Evolutionary conservation across 2,329 filamentous ascomycete species (phyloP).

Genomic region (Sordariomycetes sp.): DNA sequence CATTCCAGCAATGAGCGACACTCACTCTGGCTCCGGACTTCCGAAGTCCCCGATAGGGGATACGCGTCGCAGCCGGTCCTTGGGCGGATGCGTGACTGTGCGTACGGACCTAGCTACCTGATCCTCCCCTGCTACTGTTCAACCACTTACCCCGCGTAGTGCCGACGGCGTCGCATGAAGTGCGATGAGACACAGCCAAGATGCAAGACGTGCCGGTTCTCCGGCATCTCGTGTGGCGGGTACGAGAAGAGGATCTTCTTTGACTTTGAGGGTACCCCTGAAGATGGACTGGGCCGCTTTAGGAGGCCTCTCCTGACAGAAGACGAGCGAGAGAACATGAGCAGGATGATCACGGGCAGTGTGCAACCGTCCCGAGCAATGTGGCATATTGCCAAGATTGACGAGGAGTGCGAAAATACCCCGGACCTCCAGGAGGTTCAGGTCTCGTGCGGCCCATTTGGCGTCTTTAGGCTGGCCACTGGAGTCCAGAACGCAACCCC

Average conservation of each 20-base stretch:
- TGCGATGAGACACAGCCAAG: conserved; percentile 21
- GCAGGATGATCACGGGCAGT: conserved; percentile 14
- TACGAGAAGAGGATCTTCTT: conserved; percentile 23
- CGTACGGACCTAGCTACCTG: not conserved
- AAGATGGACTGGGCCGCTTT: conserved; percentile 13
- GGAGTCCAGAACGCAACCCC: not conserved
- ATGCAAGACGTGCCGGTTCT: conserved; percentile 16
- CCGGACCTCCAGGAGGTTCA: conserved; percentile 1
- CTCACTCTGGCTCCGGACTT: not conserved
- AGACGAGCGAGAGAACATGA: conserved; percentile 20
- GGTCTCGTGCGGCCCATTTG: not conserved
- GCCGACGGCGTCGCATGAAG: conserved; percentile 21
- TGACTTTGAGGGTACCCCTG: conserved; percentile 11
- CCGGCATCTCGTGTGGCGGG: conserved; percentile 15
- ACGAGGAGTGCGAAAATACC: conserved; percentile 13
- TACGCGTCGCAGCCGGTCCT: not conserved
- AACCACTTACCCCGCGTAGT: conserved; percentile 10
- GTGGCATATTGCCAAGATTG: conserved; percentile 11
- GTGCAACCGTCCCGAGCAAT: conserved; percentile 12
- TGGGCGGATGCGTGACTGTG: not conserved
- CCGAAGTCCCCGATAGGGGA: not conserved
- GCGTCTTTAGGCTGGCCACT: not conserved
- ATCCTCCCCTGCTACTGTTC: not conserved
- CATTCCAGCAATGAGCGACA: not conserved
- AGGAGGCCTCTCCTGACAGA: conserved; percentile 22